These are phyloP conservation scores for Epichloe elymi DNA, from an alignment of 2,329 filamentous ascomycete species.

Conservation along the genomic window DNA sequence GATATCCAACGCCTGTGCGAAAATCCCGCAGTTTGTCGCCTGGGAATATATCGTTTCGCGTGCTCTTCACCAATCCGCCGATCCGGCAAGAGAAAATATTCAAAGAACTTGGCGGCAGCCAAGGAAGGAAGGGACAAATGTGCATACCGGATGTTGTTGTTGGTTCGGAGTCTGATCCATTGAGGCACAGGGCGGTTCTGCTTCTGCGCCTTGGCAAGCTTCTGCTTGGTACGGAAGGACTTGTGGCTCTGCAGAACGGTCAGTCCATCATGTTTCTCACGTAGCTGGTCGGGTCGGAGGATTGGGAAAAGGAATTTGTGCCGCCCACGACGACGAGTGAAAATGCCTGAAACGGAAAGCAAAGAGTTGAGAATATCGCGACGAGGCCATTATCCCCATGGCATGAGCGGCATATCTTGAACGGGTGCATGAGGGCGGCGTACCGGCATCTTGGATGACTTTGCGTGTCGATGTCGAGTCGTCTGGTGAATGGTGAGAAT, in stretches of 20 bases:
- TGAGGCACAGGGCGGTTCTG: slow-evolving; percentile 99
- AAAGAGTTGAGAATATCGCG: not conserved
- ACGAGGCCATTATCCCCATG: not conserved
- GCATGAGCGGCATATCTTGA: slow-evolving; percentile 1
- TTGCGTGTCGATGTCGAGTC: slow-evolving; percentile 27
- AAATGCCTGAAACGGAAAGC: not conserved
- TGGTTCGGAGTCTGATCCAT: slow-evolving; percentile 98
- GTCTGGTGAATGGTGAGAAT: slow-evolving; percentile 21
- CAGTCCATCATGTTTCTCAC: slow-evolving; percentile 1
- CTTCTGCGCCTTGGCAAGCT: slow-evolving; percentile 99
- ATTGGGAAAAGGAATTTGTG: not conserved
- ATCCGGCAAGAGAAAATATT: not conserved
- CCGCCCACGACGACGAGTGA: not conserved
- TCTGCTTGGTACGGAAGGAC: slow-evolving; percentile 99
- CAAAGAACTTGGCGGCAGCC: not conserved
- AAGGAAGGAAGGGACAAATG: not conserved
- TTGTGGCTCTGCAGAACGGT: slow-evolving; percentile 70
- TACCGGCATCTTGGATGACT: slow-evolving; percentile 30
- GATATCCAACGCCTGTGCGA: too few relatives aligned
- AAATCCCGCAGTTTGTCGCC: too few relatives aligned
- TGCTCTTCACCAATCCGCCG: too few relatives aligned
- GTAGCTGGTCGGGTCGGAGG: not conserved
- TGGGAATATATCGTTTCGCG: too few relatives aligned
- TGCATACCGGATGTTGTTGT: slow-evolving; percentile 97
- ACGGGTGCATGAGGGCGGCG: slow-evolving; percentile 10